These are phyloP conservation scores for Trichoderma atrobrunneum DNA, from an alignment of 2,329 filamentous ascomycete species.

Conservation along the genomic window DNA sequence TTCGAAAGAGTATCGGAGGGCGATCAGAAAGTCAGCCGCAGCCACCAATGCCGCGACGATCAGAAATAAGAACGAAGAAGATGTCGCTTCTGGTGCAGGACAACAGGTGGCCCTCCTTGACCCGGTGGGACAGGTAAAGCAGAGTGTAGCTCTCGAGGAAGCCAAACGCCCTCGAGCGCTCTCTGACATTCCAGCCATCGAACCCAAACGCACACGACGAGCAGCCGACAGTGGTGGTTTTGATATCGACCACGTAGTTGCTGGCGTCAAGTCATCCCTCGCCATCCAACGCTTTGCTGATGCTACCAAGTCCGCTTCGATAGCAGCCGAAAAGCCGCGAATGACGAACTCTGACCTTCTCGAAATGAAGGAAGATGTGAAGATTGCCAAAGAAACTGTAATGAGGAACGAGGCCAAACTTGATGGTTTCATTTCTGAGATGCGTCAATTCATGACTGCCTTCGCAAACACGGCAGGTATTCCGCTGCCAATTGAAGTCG, in stretches of 20 bases:
- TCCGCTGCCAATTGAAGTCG: background rate
- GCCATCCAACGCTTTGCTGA: background rate
- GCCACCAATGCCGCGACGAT: too few relatives aligned
- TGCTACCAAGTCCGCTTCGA: background rate
- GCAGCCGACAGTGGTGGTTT: background rate
- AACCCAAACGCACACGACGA: background rate
- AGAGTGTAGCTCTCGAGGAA: background rate
- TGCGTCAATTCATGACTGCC: background rate
- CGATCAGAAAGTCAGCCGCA: too few relatives aligned
- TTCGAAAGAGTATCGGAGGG: too few relatives aligned
- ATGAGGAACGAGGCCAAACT: background rate
- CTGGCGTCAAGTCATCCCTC: background rate
- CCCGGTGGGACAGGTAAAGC: background rate
- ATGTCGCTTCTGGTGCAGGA: accelerated
- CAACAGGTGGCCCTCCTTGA: background rate
- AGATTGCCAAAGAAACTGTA: background rate
- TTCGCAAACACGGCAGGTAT: background rate
- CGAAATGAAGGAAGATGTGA: background rate
- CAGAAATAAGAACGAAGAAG: background rate
- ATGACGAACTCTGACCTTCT: background rate
- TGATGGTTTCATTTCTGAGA: background rate
- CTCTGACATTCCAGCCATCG: background rate
- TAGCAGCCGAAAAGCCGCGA: background rate
- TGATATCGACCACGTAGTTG: background rate
- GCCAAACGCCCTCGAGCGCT: background rate